Evolutionary conservation across 495 filamentous ascomycete species (phyloP).

Genomic region (Penicillium coprophilum): DNA sequence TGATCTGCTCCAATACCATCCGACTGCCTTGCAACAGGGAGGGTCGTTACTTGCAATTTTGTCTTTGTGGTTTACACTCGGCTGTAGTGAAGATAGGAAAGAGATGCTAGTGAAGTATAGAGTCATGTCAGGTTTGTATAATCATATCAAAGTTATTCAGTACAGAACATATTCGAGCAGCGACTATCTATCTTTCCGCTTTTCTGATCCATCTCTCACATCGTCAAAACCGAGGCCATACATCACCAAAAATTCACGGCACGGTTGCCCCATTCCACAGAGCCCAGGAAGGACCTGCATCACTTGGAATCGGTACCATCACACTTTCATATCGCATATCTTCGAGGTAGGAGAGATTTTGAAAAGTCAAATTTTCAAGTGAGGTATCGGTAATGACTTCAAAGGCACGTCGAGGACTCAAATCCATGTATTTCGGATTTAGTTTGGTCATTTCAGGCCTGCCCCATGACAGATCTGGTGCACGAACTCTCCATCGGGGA

Average conservation of each 20-base stretch:
- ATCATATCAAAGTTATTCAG: not conserved
- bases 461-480: not conserved
- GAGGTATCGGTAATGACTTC: not conserved
- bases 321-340: not conserved
- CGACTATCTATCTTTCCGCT: not conserved
- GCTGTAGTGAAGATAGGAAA: not conserved
- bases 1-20: constrained; percentile 7
- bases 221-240: not conserved
- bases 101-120: too few relatives aligned
- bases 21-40: not conserved
- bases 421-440: not conserved
- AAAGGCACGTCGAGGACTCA: not conserved
- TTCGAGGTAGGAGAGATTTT: not conserved
- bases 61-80: not conserved
- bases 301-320: not conserved
- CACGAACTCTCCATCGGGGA: constrained; percentile 1
- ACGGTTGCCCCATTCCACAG: not conserved
- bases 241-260: not conserved
- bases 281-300: not conserved
- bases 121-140: too few relatives aligned
- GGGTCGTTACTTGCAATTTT: too few relatives aligned
- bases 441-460: not conserved
- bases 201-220: not conserved
- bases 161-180: not conserved
- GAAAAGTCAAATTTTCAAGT: not conserved